Percentiles rank a stretch among this genome's conserved stretches.
Evolutionary conservation across 73 alveolate genomes (phyloP).

Genomic region (Blepharisma japonicum): DNA sequence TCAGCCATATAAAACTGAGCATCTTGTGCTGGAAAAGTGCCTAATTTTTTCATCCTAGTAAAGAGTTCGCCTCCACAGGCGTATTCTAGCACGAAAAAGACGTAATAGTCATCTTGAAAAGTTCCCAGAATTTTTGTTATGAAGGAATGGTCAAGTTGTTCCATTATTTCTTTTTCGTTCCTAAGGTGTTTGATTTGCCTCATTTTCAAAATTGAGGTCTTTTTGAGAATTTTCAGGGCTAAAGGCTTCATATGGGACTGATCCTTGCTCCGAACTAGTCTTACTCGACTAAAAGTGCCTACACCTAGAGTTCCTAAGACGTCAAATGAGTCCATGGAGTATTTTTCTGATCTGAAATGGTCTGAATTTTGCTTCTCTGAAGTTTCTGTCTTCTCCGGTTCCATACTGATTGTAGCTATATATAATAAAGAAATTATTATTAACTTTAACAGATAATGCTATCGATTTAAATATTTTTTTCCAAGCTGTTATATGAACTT

Average conservation of each 20-base stretch:
- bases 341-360: conserved; percentile 22
- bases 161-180: conserved; percentile 59
- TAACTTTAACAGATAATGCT: no score
- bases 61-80: conserved; percentile 87
- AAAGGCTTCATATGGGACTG: conserved; percentile 62
- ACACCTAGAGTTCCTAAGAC: conserved; percentile 80
- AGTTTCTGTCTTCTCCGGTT: no score
- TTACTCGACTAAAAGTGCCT: conserved; percentile 96
- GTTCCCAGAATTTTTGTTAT: conserved; percentile 70
- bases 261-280: conserved; percentile 76
- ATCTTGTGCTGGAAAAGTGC: conserved; percentile 59
- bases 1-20: conserved; percentile 71
- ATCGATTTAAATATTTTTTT: no score
- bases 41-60: conserved; percentile 51
- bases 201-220: conserved; percentile 83
- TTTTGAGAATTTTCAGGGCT: conserved; percentile 94
- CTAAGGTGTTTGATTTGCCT: conserved; percentile 66
- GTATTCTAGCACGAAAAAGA: conserved; percentile 54
- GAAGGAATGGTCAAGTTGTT: conserved; percentile 56
- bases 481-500: no score
- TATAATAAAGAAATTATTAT: no score
- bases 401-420: no score
- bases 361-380: no score
- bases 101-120: conserved; percentile 58
- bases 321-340: conserved; percentile 55